Base-by-base conservation (phyloP, 1,139 yeast genomes). In the Geotrichum fermentans region DNA sequence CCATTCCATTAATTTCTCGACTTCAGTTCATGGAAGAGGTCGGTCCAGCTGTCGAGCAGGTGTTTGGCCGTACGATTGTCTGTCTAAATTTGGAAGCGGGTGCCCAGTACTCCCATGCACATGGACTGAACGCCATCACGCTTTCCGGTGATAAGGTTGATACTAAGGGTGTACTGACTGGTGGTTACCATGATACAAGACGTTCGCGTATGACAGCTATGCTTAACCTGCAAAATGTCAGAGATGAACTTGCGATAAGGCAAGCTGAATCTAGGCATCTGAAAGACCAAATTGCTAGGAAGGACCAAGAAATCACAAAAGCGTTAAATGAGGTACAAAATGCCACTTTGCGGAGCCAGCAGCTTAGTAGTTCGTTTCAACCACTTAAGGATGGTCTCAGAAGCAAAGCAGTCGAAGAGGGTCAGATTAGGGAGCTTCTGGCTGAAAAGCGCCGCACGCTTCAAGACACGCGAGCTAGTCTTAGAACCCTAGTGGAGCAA, bases 91-190 rank as follows among this genome's bases (percentile, higher is more conserved):
- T 90, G 46, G 81, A 76, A 47, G 72, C 74, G 34, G 96, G 96
- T 1, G 73, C 82, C 2, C 83, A 81, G 56, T 69, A 86, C 29
- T 82, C 96, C 0, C 78, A 78, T 49, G 68, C 71, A 6, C 79
- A 73, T 61, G 78, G 79, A 37, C 69, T 90, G 33, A 82, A 78
- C 57, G 88, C 96, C 1, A 84, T 92, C 28, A 92, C 98, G 0
- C 70, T 92, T 30, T 95, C 87, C 65, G 98, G 98, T 56, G 97
- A 92, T 63, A 74, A 87, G 56, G 88, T 88, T 40, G 95, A 88
- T 58, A 79, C 78, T 45, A 79, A 74, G 56, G 98, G 98, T 65
- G 85, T 83, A 1, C 68, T 92, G 48, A 82, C 89, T 16, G 98
- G 98, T 67, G 98, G 98, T 46, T 89, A 77, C 61, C 76, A 86